phyloP scores from a whole-genome alignment of 345 rosid species.

The Stellera chamaejasme region DNA sequence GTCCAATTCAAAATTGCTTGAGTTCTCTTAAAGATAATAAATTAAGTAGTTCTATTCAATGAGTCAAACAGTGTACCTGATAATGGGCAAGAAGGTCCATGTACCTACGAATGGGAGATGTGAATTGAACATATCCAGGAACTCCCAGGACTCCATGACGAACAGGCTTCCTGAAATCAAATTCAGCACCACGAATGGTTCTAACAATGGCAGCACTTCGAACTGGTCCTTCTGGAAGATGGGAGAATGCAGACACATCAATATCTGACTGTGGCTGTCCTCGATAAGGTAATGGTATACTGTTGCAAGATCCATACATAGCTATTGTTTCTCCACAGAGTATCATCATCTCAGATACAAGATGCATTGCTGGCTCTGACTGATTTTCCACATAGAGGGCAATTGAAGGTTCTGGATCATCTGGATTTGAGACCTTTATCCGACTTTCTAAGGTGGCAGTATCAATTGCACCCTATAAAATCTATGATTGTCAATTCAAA shows the following conservation, averaged over 20 bases:
- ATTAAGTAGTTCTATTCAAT: background rate
- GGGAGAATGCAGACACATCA: slow-evolving; percentile 68
- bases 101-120: slow-evolving; percentile 95
- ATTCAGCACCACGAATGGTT: slow-evolving; percentile 86
- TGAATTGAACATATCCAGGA: slow-evolving; percentile 97
- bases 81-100: slow-evolving; percentile 96
- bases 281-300: slow-evolving; percentile 84
- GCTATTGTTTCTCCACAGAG: slow-evolving; percentile 96
- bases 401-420: slow-evolving; percentile 71
- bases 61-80: slow-evolving; percentile 45
- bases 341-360: slow-evolving; percentile 96
- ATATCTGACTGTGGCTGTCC: slow-evolving; percentile 93
- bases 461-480: slow-evolving; percentile 83
- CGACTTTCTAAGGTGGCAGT: slow-evolving; percentile 77
- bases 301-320: slow-evolving; percentile 62
- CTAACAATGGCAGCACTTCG: slow-evolving; percentile 67
- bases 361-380: slow-evolving; percentile 87
- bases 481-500: slow-evolving; percentile 3
- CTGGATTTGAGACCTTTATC: slow-evolving; percentile 80
- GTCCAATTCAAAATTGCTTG: slow-evolving; percentile 6
- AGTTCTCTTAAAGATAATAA: slow-evolving; percentile 1
- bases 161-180: slow-evolving; percentile 75
- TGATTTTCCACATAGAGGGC: slow-evolving; percentile 85
- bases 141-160: slow-evolving; percentile 85
- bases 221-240: slow-evolving; percentile 96